Evolutionary conservation across 192 early-diverging fungal species (phyloP), one percentile per base, ranked within the genome.

Genomic region (Kappamyces sp.): DNA sequence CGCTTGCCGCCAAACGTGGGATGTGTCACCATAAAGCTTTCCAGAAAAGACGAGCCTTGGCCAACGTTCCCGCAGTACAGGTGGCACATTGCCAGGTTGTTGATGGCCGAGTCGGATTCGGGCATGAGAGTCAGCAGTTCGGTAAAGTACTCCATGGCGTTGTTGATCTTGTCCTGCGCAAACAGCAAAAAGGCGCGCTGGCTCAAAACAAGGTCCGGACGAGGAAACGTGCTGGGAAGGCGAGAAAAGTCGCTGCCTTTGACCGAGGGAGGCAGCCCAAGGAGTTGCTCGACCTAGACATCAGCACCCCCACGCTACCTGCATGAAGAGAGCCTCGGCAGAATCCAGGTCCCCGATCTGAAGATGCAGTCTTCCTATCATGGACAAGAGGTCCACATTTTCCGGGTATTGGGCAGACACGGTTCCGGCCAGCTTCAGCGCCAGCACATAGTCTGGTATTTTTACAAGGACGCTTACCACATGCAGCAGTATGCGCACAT

Each of bases 81-180:
- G 33, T 73, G 70, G 5, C 52, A 51, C 34, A 78, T 53, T 3
- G 76, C 63, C 3, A 78, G 51, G 54, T 78, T 78, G 66, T 78
- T 78, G 63, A 72, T 60, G 40, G 52, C 49, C 32, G 62, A 10
- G 39, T 53, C 57, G 36, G 37, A 38, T 2, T 58, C 32, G n/a
- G 64, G 66, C n/a, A 40, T 36, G 5, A 60, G 47, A n/a, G 47
- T 62, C 5, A 74, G 32, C 40, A 77, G 54, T 12, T 65, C 47
- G 12, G 66, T 70, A 8, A 77, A 55, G 41, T 37, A 31, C 33
- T 58, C 40, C 3, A 65, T 9, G 7, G 71, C 62, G 5, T 37
- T 37, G 2, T 49, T 32, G 37, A 54, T 65, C 23, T 65, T 40
- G 9, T 68, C 68, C 5, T 65, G 48, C 9, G 71, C 61, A 8